These are phyloP conservation scores for Fagus crenata DNA, from an alignment of 306 rosid species.

Conservation along the genomic window DNA sequence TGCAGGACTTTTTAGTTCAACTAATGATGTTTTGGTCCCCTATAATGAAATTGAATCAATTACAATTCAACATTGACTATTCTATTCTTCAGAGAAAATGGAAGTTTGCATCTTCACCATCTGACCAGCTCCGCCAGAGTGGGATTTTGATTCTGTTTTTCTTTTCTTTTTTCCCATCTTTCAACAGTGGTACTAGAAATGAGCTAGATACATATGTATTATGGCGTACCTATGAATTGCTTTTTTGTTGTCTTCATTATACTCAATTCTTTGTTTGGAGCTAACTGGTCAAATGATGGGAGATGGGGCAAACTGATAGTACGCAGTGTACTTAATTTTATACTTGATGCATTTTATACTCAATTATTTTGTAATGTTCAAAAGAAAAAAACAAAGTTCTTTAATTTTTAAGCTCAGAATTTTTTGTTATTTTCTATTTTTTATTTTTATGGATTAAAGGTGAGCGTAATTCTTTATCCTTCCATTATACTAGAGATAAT, in stretches of 20 bases:
- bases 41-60: background rate
- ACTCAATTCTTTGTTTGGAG: background rate
- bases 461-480: too few species aligned
- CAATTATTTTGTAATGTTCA: too few species aligned
- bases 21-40: constrained; percentile 12
- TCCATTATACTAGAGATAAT: too few species aligned
- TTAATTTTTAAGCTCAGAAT: too few species aligned
- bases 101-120: constrained; percentile 4
- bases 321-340: too few species aligned
- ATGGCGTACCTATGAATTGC: background rate
- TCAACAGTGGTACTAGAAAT: background rate
- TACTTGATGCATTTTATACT: too few species aligned
- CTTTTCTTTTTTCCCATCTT: constrained; percentile 1
- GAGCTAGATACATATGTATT: background rate
- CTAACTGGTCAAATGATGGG: background rate
- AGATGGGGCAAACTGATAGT: too few species aligned
- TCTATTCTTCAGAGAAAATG: background rate
- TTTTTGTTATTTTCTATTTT: too few species aligned
- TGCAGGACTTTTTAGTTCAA: background rate
- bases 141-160: background rate
- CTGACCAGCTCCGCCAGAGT: constrained; percentile 7
- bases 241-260: background rate
- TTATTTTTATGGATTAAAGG: too few species aligned
- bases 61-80: background rate
- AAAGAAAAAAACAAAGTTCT: too few species aligned